These are phyloP conservation scores for Mortierella sp. DNA, from an alignment of 371 early-diverging fungal genomes.

Conservation along the genomic window DNA sequence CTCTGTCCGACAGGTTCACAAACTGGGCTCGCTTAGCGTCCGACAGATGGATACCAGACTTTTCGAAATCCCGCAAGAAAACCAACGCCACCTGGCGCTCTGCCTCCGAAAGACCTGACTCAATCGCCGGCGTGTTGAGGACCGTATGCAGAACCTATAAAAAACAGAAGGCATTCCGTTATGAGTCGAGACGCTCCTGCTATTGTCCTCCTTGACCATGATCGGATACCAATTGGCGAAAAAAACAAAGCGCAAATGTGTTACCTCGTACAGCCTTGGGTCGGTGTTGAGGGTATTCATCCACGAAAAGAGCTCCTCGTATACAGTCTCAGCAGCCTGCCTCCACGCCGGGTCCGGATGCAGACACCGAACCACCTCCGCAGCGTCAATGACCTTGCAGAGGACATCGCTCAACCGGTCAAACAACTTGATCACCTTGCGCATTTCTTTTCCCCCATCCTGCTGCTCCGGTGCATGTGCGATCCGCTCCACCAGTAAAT, in stretches of 20 bases:
- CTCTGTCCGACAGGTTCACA: conserved; percentile 85
- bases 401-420: conserved; percentile 92
- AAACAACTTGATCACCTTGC: conserved; percentile 82
- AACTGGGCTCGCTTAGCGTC: conserved; percentile 75
- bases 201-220: too few relatives aligned
- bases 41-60: conserved; percentile 92
- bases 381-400: conserved; percentile 92
- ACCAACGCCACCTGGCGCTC: conserved; percentile 86
- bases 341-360: conserved; percentile 84
- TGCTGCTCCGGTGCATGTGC: conserved; percentile 66
- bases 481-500: conserved; percentile 71
- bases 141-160: conserved; percentile 74
- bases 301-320: conserved; percentile 80
- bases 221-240: not conserved
- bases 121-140: conserved; percentile 70
- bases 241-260: not conserved
- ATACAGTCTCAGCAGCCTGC: conserved; percentile 85
- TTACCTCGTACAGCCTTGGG: conserved; percentile 83
- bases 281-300: conserved; percentile 96
- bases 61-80: conserved; percentile 93
- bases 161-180: not conserved
- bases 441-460: conserved; percentile 68
- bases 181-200: not conserved
- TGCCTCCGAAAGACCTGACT: conserved; percentile 67
- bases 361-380: conserved; percentile 93